Evolutionary conservation across 2,329 filamentous ascomycete genomes (phyloP).

Genomic region (Mycosphaerelloides madeirae): DNA sequence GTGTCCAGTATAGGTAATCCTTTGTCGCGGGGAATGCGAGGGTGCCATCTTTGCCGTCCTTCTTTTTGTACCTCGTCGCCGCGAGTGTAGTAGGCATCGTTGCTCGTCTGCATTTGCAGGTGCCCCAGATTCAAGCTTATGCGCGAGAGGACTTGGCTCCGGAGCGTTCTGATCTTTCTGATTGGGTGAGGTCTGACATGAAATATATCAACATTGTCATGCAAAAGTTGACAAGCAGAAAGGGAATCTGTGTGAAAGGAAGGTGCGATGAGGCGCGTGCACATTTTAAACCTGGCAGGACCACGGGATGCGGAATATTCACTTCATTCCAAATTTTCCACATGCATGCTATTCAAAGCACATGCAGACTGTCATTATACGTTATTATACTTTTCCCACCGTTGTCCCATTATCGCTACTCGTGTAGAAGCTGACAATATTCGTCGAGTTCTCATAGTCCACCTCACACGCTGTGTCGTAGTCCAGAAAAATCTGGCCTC

Average conservation of each 20-base stretch:
- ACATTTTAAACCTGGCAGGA: too few species aligned
- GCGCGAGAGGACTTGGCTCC: too few species aligned
- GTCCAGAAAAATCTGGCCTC: constrained; percentile 42
- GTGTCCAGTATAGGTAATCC: constrained; percentile 75
- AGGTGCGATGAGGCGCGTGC: too few species aligned
- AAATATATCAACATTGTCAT: too few species aligned
- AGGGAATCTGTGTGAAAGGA: too few species aligned
- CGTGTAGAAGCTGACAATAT: constrained; percentile 31
- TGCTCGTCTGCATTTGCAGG: constrained; percentile 1
- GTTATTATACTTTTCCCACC: constrained; percentile 15
- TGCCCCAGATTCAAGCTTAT: too few species aligned
- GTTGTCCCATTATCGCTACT: constrained; percentile 18
- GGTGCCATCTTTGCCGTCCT: constrained; percentile 83
- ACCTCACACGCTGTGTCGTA: constrained; percentile 42
- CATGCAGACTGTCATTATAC: not conserved
- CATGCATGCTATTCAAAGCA: not conserved
- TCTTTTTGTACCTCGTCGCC: constrained; percentile 84
- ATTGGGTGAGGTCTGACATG: too few species aligned
- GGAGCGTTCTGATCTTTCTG: too few species aligned
- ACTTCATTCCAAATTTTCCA: not conserved
- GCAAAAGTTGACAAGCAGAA: too few species aligned
- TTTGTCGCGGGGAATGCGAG: constrained; percentile 70
- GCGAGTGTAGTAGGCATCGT: constrained; percentile 45
- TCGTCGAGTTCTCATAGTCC: constrained; percentile 41
- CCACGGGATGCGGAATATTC: too few species aligned